Evolutionary conservation across 768 basidiomycete genomes (phyloP).

Genomic region (Phanerochaete sordida): DNA sequence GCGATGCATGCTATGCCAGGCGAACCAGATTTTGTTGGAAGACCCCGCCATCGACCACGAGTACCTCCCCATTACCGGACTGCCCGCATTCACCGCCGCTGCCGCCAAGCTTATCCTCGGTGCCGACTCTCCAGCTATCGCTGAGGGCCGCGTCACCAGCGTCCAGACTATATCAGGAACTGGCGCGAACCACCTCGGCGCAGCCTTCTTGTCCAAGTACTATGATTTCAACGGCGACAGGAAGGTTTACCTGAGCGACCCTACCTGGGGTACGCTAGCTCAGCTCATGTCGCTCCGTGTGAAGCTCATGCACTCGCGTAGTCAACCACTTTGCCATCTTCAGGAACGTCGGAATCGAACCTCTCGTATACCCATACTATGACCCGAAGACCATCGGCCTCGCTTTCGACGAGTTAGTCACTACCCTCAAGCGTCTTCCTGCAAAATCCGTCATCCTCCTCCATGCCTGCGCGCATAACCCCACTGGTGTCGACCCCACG

Average conservation of each 20-base stretch:
- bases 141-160: slow-evolving; percentile 67
- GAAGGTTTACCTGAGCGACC: slow-evolving; percentile 81
- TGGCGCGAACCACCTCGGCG: slow-evolving; percentile 92
- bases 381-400: slow-evolving; percentile 87
- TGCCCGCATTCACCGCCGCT: slow-evolving; percentile 75
- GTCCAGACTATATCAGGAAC: slow-evolving; percentile 96
- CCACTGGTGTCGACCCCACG: slow-evolving; percentile 94
- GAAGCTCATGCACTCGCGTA: slow-evolving; percentile 25
- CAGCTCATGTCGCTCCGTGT: not conserved
- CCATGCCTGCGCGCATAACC: slow-evolving; percentile 96
- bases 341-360: slow-evolving; percentile 84
- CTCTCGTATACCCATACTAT: slow-evolving; percentile 91
- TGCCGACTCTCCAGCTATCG: slow-evolving; percentile 61
- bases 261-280: slow-evolving; percentile 81
- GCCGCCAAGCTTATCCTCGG: slow-evolving; percentile 86
- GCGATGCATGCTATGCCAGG: slow-evolving; percentile 40
- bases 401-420: slow-evolving; percentile 69
- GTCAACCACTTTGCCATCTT: slow-evolving; percentile 91
- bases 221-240: slow-evolving; percentile 63
- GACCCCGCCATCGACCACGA: slow-evolving; percentile 83
- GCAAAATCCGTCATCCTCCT: slow-evolving; percentile 82
- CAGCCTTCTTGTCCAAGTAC: slow-evolving; percentile 79
- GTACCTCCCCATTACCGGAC: slow-evolving; percentile 88
- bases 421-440: slow-evolving; percentile 59
- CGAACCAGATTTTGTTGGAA: slow-evolving; percentile 63